phyloP scores from a whole-genome alignment of 2,329 filamentous ascomycete species.

The Cytospora piceicola region DNA sequence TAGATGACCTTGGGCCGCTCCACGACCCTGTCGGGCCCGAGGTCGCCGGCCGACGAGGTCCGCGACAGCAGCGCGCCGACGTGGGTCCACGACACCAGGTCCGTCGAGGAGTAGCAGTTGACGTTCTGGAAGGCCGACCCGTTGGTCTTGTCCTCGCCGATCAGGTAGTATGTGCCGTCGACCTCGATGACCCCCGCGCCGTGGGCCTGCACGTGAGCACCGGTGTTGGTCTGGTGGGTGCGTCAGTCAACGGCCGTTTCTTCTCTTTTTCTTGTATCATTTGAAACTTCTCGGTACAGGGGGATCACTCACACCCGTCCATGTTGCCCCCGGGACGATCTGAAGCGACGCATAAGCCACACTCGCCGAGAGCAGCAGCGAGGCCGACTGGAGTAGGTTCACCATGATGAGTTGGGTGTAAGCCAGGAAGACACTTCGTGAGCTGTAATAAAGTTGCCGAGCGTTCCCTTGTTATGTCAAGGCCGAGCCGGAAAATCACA shows the following conservation, averaged over 20 bases:
- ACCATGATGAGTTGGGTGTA: conserved; percentile 20
- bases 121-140: conserved; percentile 66
- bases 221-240: conserved; percentile 32
- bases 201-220: conserved; percentile 67
- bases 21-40: conserved; percentile 65
- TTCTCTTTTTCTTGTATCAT: background rate
- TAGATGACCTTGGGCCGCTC: conserved; percentile 72
- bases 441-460: background rate
- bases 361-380: conserved; percentile 35
- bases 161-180: conserved; percentile 64
- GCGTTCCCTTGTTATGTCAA: background rate
- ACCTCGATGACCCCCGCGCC: conserved; percentile 66
- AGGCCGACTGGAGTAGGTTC: conserved; percentile 21
- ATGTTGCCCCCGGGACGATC: conserved; percentile 38
- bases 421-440: background rate
- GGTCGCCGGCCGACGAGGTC: conserved; percentile 53
- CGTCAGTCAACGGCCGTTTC: background rate
- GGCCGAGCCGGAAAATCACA: background rate
- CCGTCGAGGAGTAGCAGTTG: conserved; percentile 68
- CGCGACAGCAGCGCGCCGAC: conserved; percentile 61
- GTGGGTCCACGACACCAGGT: conserved; percentile 67
- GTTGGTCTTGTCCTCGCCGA: conserved; percentile 71
- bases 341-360: conserved; percentile 37
- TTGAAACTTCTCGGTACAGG: background rate
- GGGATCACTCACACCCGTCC: conserved; percentile 35